Conservation (phyloP, 1,284 basidiomycete species). For the Pisolithus thermaeus region DNA sequence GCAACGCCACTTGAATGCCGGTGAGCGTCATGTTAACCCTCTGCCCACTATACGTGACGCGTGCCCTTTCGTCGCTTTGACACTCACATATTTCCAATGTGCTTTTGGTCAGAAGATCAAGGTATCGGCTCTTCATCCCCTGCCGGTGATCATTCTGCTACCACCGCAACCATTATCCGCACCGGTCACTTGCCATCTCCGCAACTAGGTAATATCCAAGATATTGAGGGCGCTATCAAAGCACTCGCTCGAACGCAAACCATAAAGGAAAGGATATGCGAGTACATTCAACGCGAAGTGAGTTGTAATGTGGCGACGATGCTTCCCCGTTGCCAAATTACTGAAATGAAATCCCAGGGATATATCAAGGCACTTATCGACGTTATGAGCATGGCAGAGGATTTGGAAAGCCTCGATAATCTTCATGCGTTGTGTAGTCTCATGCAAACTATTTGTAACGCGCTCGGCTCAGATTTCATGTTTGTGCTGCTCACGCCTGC, state of each 20-base stretch:
- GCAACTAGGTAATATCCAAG: slow-evolving; percentile 63
- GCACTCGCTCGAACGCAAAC: slow-evolving; percentile 55
- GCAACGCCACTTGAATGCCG: slow-evolving; percentile 73
- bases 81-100: slow-evolving; percentile 11
- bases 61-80: slow-evolving; percentile 9
- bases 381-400: slow-evolving; percentile 85
- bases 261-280: slow-evolving; percentile 76
- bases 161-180: slow-evolving; percentile 58
- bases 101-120: slow-evolving; percentile 38
- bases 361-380: slow-evolving; percentile 86
- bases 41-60: slow-evolving; percentile 8
- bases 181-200: slow-evolving; percentile 68
- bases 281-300: slow-evolving; percentile 76
- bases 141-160: slow-evolving; percentile 51
- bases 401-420: slow-evolving; percentile 84
- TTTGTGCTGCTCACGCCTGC: slow-evolving; percentile 11
- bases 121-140: slow-evolving; percentile 53
- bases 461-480: slow-evolving; percentile 15
- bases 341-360: slow-evolving; percentile 43
- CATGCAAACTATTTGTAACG: slow-evolving; percentile 91
- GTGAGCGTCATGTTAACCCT: slow-evolving; percentile 33
- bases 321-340: slow-evolving; percentile 9
- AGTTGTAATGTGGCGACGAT: slow-evolving; percentile 19
- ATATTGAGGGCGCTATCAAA: slow-evolving; percentile 76
- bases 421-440: slow-evolving; percentile 88